Evolutionary conservation across 2,329 filamentous ascomycete genomes (phyloP), one percentile per base, ranked within the genome.

Genomic region (Talaromyces funiculosus): DNA sequence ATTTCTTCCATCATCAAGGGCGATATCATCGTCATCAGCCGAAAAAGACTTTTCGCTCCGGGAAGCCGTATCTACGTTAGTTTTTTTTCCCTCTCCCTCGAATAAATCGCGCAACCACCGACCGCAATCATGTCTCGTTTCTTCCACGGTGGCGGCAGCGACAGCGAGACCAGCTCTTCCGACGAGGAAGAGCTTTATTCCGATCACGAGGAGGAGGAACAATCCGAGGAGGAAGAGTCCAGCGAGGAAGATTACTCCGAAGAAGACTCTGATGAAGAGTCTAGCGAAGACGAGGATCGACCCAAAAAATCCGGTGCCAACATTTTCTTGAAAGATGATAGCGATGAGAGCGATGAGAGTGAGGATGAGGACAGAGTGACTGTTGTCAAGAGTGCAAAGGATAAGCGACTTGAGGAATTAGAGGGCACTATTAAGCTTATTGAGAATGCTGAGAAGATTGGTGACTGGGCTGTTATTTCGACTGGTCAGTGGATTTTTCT

Each of bases 391-490:
- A 97, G 92, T 77, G 92, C 93, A 71, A 97, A 97, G 80, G 92
- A 97, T 82, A 99, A 99, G 85, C 86, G 94, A 64, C 83, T 91
- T 67, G 93, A 97, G 72, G 95, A 97, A 78, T 83, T 99, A 63
- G 93, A 99, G 76, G 84, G 86, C 62, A 96, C 88, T 45, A 90
- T 97, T 71, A 89, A 89, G 76, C 80, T 89, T 72, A 97, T 99
- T 72, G 92, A 97, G 75, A 99, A 99, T 80, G 92, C 90, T 64
- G 84, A 94, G 78, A 97, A 96, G 83, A 99, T 97, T 73, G 92
- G 90, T 72, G 94, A 99, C 79, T 99, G 94, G 94, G 90, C 89
- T 67, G 87, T 93, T 65, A 95, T 97, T 68, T 90, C 91, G 64
- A 84, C 86, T 72, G 92, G 92, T 95, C 84, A 71, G 87, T 77